These are phyloP conservation scores for Panellus pusillus DNA, from an alignment of 768 basidiomycete species.

Conservation along the genomic window DNA sequence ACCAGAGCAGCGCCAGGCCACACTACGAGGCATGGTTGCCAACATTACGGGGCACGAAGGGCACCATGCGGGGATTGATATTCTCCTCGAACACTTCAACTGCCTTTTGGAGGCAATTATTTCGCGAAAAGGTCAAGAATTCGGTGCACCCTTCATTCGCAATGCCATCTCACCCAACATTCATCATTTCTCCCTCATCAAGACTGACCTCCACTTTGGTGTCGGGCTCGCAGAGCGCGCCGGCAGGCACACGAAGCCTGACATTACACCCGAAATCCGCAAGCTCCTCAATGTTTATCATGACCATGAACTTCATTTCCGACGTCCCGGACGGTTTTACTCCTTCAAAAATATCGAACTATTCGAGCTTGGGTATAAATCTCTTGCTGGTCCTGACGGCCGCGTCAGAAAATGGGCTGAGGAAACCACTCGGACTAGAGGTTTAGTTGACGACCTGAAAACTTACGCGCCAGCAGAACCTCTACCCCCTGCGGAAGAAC, in stretches of 20 bases:
- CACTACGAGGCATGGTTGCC: slow-evolving; percentile 6
- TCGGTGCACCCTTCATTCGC: slow-evolving; percentile 17
- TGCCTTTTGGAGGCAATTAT: slow-evolving; percentile 15
- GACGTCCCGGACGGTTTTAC: slow-evolving; percentile 3
- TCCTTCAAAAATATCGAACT: not conserved
- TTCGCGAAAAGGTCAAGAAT: slow-evolving; percentile 14
- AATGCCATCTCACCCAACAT: slow-evolving; percentile 21
- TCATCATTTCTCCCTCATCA: slow-evolving; percentile 17
- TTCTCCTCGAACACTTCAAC: slow-evolving; percentile 27
- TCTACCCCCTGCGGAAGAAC: not conserved
- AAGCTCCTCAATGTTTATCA: slow-evolving; percentile 6
- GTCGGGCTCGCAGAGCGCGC: slow-evolving; percentile 5
- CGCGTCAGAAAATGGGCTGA: not conserved
- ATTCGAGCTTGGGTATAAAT: slow-evolving; percentile 2
- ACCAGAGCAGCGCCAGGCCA: too few relatives aligned
- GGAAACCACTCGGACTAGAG: not conserved
- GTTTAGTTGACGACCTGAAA: not conserved
- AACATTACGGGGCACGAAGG: slow-evolving; percentile 20
- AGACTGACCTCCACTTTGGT: slow-evolving; percentile 12
- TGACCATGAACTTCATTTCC: slow-evolving; percentile 4
- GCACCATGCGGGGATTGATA: slow-evolving; percentile 11
- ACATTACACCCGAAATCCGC: not conserved
- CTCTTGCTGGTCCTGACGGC: not conserved
- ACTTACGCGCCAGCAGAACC: not conserved
- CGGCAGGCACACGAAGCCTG: slow-evolving; percentile 17